Percentiles rank a stretch among this genome's conserved stretches.
These are phyloP conservation scores for Talinum fruticosum DNA, from an alignment of 148 eudicot species.

Conservation along the genomic window DNA sequence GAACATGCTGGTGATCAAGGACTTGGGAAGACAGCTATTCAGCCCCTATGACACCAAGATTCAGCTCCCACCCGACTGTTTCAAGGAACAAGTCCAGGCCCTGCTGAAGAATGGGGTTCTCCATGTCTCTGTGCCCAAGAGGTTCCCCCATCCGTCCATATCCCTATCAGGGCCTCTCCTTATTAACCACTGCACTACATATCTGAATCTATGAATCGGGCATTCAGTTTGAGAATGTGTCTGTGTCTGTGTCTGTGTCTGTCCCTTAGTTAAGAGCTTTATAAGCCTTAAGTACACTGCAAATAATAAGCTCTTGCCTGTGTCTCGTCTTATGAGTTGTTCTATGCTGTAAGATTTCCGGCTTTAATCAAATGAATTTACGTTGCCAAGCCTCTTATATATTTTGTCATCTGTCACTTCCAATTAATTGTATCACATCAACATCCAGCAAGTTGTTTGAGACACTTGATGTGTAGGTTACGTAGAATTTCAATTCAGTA, in stretches of 20 bases:
- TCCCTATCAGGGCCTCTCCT: constrained; percentile 12
- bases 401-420: neutral
- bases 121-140: constrained; percentile 22
- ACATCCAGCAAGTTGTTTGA: too few relatives aligned
- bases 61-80: constrained; percentile 17
- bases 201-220: neutral
- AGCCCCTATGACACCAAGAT: constrained; percentile 24
- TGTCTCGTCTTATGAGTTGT: neutral
- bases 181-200: neutral
- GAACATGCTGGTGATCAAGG: constrained; percentile 21
- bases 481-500: too few relatives aligned
- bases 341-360: neutral
- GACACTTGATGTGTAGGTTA: too few relatives aligned
- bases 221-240: too few relatives aligned
- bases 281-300: neutral
- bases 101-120: constrained; percentile 24
- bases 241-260: neutral
- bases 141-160: constrained; percentile 1
- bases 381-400: neutral
- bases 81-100: constrained; percentile 19
- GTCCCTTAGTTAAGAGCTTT: constrained; percentile 1
- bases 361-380: neutral
- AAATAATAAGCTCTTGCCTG: neutral
- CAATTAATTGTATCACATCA: too few relatives aligned
- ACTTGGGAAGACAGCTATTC: constrained; percentile 25